Percentiles rank a stretch among this genome's conserved stretches.
These are phyloP conservation scores for Kitagawia praeruptora DNA, from an alignment of 129 eudicot species.

Conservation along the genomic window DNA sequence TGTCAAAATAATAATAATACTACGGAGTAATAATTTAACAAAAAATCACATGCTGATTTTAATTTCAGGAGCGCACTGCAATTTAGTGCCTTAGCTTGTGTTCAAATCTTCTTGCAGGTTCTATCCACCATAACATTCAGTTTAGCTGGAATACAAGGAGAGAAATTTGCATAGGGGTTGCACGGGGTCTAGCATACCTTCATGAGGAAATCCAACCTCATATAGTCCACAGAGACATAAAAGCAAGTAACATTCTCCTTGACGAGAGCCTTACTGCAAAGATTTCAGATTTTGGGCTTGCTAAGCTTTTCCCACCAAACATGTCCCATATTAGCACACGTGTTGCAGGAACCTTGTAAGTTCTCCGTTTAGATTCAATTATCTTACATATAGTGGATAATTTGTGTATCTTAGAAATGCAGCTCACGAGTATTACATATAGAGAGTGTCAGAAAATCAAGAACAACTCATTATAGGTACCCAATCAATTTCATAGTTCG, in stretches of 20 bases:
- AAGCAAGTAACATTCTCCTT: slow-evolving; percentile 85
- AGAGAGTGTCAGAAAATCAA: not conserved
- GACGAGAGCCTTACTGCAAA: slow-evolving; percentile 71
- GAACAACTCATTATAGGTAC: not conserved
- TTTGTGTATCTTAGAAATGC: not conserved
- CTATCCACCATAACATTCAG: not conserved
- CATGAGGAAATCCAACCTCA: slow-evolving; percentile 77
- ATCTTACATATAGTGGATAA: not conserved
- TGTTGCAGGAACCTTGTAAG: slow-evolving; percentile 89
- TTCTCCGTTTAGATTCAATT: not conserved
- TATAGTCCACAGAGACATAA: slow-evolving; percentile 79
- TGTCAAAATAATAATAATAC: not conserved
- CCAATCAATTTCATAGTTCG: not conserved
- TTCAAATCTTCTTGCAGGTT: slow-evolving; percentile 20
- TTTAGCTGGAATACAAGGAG: not conserved
- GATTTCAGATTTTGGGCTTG: slow-evolving; percentile 89
- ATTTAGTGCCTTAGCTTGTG: slow-evolving; percentile 21
- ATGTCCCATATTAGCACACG: slow-evolving; percentile 82
- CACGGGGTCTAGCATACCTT: slow-evolving; percentile 71
- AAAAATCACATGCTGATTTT: not conserved
- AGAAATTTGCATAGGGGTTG: slow-evolving; percentile 48
- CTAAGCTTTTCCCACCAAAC: slow-evolving; percentile 72
- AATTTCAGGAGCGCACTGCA: not conserved
- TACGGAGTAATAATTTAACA: too few relatives aligned
- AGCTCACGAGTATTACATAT: not conserved